Conservation (phyloP, 371 early-diverging fungal genomes). For the Choanephora cucurbitarum region DNA sequence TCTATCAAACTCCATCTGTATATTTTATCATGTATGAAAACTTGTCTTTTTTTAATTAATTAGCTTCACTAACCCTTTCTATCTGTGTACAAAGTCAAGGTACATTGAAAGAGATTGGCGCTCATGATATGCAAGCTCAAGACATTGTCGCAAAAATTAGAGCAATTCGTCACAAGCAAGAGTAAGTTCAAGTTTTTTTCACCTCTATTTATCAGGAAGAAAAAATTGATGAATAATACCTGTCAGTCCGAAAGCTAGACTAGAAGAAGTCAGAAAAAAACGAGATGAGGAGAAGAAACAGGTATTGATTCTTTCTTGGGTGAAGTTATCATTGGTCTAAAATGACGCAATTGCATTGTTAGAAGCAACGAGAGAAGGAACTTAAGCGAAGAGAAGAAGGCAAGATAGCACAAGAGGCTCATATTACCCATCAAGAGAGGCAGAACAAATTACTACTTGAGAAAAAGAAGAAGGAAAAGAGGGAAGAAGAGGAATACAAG, state of each 20-base stretch:
- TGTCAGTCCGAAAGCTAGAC: constrained; percentile 19
- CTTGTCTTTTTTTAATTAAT: too few species aligned
- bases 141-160: constrained; percentile 5
- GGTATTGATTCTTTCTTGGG: constrained; percentile 10
- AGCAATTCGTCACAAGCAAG: background rate
- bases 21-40: constrained; percentile 19
- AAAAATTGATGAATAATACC: constrained; percentile 18
- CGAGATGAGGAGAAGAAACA: constrained; percentile 27
- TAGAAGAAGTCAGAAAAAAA: constrained; percentile 29
- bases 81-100: constrained; percentile 9
- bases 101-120: constrained; percentile 12
- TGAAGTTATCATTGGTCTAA: background rate
- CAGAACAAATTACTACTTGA: constrained; percentile 30
- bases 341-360: background rate
- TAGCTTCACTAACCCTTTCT: background rate
- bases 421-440: constrained; percentile 19
- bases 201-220: background rate
- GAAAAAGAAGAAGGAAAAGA: constrained; percentile 32
- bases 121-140: background rate
- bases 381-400: constrained; percentile 33
- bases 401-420: constrained; percentile 25
- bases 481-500: constrained; percentile 35
- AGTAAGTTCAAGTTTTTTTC: too few species aligned
- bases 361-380: constrained; percentile 30
- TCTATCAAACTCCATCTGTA: constrained; percentile 11